Percentiles rank a stretch among this genome's conserved stretches.
Conservation (phyloP, 2,329 filamentous ascomycete genomes). For the Gnomoniopsis sp. region DNA sequence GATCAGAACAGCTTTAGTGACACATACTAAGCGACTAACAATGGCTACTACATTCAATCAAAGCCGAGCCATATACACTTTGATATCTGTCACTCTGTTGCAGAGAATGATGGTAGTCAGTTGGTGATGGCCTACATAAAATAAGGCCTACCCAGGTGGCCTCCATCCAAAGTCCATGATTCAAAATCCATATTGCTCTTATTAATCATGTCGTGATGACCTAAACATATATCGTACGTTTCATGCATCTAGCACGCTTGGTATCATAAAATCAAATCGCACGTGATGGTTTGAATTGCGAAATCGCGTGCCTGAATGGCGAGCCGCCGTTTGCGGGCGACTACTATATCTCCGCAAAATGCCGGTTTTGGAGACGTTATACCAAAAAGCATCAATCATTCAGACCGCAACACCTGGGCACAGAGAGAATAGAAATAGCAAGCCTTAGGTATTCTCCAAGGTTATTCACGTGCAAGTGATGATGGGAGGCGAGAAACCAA, state of each 20-base stretch:
- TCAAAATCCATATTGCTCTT: too few species aligned
- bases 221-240: too few species aligned
- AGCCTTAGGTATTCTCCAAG: background rate
- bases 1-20: too few species aligned
- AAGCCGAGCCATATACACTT: too few species aligned
- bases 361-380: background rate
- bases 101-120: too few species aligned
- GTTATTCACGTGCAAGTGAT: background rate
- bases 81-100: too few species aligned
- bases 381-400: background rate
- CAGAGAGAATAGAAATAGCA: background rate
- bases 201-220: too few species aligned
- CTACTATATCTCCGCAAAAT: background rate
- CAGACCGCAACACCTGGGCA: background rate
- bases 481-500: constrained; percentile 22
- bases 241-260: background rate
- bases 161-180: too few species aligned
- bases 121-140: too few species aligned
- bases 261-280: background rate
- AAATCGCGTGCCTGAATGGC: constrained; percentile 8
- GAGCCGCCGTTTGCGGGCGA: background rate
- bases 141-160: too few species aligned
- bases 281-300: constrained; percentile 8
- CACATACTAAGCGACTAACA: too few species aligned
- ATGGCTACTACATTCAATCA: too few species aligned